These are phyloP conservation scores for Ilex asprella DNA, from an alignment of 257 asterid genomes.

Conservation along the genomic window DNA sequence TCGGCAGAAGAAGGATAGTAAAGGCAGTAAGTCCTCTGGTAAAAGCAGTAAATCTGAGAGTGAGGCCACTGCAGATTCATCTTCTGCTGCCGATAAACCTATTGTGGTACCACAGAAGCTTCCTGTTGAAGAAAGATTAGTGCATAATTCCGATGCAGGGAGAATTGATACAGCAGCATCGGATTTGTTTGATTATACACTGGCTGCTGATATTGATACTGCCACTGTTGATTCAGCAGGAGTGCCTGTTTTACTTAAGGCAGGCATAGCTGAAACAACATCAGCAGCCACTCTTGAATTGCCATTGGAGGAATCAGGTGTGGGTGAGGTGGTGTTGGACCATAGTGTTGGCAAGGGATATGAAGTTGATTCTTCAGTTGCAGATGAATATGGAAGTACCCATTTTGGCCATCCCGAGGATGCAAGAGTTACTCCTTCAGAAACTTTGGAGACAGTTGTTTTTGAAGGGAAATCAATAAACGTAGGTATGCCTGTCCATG, in stretches of 20 bases:
- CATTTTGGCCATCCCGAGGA: slow-evolving; percentile 26
- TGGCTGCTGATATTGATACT: slow-evolving; percentile 21
- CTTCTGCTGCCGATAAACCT: slow-evolving; percentile 17
- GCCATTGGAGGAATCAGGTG: slow-evolving; percentile 33
- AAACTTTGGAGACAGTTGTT: slow-evolving; percentile 17
- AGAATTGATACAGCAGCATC: slow-evolving; percentile 31
- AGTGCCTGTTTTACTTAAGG: slow-evolving; percentile 1
- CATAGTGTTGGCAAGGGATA: slow-evolving; percentile 20
- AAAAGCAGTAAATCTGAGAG: slow-evolving; percentile 58
- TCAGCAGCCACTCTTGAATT: slow-evolving; percentile 17
- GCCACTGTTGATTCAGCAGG: slow-evolving; percentile 25
- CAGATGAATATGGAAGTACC: slow-evolving; percentile 28
- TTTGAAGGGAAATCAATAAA: slow-evolving; percentile 27
- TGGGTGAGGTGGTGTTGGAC: slow-evolving; percentile 13
- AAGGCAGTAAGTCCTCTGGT: slow-evolving; percentile 57
- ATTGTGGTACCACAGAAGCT: slow-evolving; percentile 25
- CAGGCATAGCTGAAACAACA: slow-evolving; percentile 28
- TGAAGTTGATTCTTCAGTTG: slow-evolving; percentile 18
- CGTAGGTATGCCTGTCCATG: slow-evolving; percentile 24
- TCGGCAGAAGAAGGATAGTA: slow-evolving; percentile 83
- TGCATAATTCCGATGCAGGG: slow-evolving; percentile 20
- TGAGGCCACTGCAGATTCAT: slow-evolving; percentile 24
- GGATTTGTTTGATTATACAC: slow-evolving; percentile 24
- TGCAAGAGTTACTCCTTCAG: slow-evolving; percentile 21
- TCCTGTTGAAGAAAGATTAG: slow-evolving; percentile 39